phyloP scores from a whole-genome alignment of 148 eudicot genomes.

The Nyssa sinensis region DNA sequence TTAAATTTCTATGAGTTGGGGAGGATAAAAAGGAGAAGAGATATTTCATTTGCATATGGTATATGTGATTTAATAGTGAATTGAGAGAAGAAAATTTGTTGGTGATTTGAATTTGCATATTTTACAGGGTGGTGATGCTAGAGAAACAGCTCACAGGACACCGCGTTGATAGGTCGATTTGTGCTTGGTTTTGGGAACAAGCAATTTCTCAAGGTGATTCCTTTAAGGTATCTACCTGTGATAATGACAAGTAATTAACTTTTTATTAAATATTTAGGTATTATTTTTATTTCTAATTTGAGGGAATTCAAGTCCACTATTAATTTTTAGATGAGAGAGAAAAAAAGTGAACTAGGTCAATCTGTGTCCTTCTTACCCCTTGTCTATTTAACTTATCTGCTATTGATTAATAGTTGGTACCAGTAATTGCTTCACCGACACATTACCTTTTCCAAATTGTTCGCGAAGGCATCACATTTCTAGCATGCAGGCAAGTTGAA shows the following conservation, averaged over 20 bases:
- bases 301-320: neutral
- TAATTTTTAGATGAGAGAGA: too few species aligned
- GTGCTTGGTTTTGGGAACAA: constrained; percentile 95
- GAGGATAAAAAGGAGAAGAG: neutral
- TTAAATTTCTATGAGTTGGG: neutral
- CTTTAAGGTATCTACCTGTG: constrained; percentile 52
- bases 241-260: too few species aligned
- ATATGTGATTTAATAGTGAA: neutral
- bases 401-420: constrained; percentile 49
- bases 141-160: constrained; percentile 85
- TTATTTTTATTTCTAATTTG: neutral
- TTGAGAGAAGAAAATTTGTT: neutral
- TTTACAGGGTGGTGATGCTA: constrained; percentile 76
- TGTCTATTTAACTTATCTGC: constrained; percentile 8
- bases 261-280: neutral
- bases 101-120: neutral
- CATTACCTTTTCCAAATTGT: constrained; percentile 90
- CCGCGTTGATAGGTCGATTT: constrained; percentile 80
- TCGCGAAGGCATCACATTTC: constrained; percentile 83
- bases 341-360: neutral
- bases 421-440: constrained; percentile 93
- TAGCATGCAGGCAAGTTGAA: constrained; percentile 95
- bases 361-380: neutral
- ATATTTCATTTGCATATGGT: neutral
- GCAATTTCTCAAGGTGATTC: constrained; percentile 66